A percentile compares a stretch with the other conserved stretches of the same genome.
Evolutionary conservation across 768 basidiomycete species (phyloP).

Genomic region (Lyophyllum semitale): DNA sequence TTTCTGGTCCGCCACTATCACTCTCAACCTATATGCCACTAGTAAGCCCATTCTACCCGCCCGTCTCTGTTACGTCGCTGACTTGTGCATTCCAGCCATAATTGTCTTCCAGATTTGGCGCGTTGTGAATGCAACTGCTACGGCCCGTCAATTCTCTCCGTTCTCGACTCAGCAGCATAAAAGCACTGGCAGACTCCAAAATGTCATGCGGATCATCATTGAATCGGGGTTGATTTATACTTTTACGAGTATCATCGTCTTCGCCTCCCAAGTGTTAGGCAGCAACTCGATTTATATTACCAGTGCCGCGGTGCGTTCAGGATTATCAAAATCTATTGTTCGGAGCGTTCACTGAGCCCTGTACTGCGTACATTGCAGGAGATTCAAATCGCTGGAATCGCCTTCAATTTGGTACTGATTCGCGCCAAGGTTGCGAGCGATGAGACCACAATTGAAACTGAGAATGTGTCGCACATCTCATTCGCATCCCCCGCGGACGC

Average conservation of each 20-base stretch:
- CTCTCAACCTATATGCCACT: slow-evolving; percentile 37
- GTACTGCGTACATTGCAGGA: neutral
- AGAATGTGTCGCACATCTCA: neutral
- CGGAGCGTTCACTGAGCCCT: too few relatives aligned
- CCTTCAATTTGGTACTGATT: neutral
- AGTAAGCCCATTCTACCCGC: slow-evolving; percentile 22
- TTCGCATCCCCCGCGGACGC: neutral
- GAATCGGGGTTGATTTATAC: slow-evolving; percentile 45
- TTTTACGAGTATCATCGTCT: neutral
- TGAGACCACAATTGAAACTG: neutral
- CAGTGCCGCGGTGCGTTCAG: neutral
- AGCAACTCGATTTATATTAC: neutral
- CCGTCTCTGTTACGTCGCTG: neutral
- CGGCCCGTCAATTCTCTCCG: neutral
- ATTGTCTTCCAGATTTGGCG: slow-evolving; percentile 41
- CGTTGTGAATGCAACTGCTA: neutral
- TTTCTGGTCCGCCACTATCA: slow-evolving; percentile 37
- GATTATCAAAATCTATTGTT: neutral
- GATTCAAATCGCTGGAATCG: neutral
- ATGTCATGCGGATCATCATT: slow-evolving; percentile 33
- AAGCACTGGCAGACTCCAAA: slow-evolving; percentile 19
- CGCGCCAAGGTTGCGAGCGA: neutral
- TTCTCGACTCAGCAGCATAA: neutral
- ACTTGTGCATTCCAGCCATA: slow-evolving; percentile 25
- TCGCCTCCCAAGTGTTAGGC: neutral